Percentiles rank a stretch among this genome's conserved stretches.
phyloP scores from a whole-genome alignment of 495 filamentous ascomycete species.

The Penicillium subrubescens region DNA sequence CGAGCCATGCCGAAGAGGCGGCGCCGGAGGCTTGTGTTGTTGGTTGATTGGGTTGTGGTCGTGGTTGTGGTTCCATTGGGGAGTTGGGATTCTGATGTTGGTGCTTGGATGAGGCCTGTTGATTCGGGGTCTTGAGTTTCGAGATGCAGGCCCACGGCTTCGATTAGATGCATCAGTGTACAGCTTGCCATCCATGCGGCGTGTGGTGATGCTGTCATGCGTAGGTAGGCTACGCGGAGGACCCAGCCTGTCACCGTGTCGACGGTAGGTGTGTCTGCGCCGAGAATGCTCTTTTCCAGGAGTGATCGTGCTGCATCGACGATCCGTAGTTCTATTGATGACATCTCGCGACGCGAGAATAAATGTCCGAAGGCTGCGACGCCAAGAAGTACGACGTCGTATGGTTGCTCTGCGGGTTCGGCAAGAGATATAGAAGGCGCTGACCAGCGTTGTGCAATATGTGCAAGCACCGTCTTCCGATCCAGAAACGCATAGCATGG shows the following conservation, averaged over 20 bases:
- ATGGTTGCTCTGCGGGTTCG: slow-evolving; percentile 28
- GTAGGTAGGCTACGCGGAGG: slow-evolving; percentile 53
- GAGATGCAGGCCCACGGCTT: slow-evolving; percentile 54
- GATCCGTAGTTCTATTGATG: slow-evolving; percentile 36
- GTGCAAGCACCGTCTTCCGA: slow-evolving; percentile 31
- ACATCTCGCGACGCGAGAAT: slow-evolving; percentile 43
- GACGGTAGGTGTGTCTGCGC: slow-evolving; percentile 33
- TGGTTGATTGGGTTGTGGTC: slow-evolving; percentile 6
- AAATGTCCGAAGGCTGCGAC: slow-evolving; percentile 51
- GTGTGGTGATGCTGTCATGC: slow-evolving; percentile 55
- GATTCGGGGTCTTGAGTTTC: slow-evolving; percentile 34
- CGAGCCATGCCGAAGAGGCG: slow-evolving; percentile 53
- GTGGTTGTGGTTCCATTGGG: neutral
- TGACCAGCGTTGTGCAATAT: slow-evolving; percentile 43
- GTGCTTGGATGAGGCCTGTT: slow-evolving; percentile 10
- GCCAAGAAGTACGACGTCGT: slow-evolving; percentile 51
- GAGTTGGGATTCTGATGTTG: slow-evolving; percentile 13
- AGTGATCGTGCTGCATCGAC: slow-evolving; percentile 44
- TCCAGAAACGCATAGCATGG: slow-evolving; percentile 55
- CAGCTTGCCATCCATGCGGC: slow-evolving; percentile 58
- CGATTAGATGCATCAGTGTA: slow-evolving; percentile 56
- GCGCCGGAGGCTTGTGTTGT: slow-evolving; percentile 41
- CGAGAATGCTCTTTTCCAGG: slow-evolving; percentile 44
- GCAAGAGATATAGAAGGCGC: slow-evolving; percentile 11
- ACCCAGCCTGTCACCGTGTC: slow-evolving; percentile 53